These are phyloP conservation scores for Pholiota adiposa DNA, from an alignment of 1,284 basidiomycete genomes.

Conservation along the genomic window DNA sequence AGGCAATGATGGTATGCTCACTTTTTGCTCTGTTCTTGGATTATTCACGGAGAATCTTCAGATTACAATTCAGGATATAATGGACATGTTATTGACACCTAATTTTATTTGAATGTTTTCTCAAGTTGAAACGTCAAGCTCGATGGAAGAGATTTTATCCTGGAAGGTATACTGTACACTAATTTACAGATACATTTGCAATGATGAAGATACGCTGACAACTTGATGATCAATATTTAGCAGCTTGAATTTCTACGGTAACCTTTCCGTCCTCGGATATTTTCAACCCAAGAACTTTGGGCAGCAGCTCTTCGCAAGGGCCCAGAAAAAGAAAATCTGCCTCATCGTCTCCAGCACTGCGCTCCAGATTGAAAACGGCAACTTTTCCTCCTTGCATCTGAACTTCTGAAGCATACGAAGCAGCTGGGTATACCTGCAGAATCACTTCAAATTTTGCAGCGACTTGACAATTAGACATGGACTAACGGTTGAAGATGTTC, in stretches of 20 bases:
- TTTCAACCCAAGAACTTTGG: constrained; percentile 37
- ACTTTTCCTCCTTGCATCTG: constrained; percentile 42
- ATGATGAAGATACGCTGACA: not conserved
- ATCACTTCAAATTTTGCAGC: not conserved
- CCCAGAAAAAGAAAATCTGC: constrained; percentile 56
- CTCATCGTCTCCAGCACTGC: constrained; percentile 42
- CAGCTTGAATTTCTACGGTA: constrained; percentile 1
- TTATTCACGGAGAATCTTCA: not conserved
- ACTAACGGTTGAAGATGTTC: constrained; percentile 63
- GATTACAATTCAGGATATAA: not conserved
- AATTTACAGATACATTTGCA: no score
- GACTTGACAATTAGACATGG: not conserved
- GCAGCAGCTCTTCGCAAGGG: constrained; percentile 48
- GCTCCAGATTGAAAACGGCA: constrained; percentile 67
- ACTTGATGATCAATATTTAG: not conserved
- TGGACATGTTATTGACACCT: not conserved
- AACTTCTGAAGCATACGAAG: constrained; percentile 39
- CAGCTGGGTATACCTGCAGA: constrained; percentile 45
- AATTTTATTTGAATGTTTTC: not conserved
- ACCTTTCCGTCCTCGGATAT: constrained; percentile 19
- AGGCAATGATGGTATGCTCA: not conserved
- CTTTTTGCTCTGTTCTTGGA: not conserved
- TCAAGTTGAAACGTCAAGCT: not conserved
- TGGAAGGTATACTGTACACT: no score
- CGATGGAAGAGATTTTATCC: no score